Conservation (phyloP, 2,329 filamentous ascomycete genomes). For the Alternaria angustiovoidea region DNA sequence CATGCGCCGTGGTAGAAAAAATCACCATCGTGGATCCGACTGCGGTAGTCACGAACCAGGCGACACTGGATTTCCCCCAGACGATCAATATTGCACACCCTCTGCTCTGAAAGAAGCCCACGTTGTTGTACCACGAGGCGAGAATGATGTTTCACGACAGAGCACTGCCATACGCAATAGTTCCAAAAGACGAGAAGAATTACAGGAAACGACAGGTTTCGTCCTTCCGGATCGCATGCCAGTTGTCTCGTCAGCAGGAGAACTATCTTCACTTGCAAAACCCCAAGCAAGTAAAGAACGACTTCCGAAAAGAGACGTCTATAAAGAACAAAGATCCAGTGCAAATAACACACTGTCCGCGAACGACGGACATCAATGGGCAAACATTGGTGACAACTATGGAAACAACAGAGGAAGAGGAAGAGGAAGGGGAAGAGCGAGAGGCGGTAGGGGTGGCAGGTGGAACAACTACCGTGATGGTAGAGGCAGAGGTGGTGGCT, state of each 20-base stretch:
- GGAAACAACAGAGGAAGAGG: neutral
- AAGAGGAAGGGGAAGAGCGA: neutral
- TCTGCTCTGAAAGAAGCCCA: neutral
- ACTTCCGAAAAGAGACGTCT: neutral
- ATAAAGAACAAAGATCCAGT: neutral
- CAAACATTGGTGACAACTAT: neutral
- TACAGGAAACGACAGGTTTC: neutral
- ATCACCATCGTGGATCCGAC: neutral
- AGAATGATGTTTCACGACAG: neutral
- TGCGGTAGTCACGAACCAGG: neutral
- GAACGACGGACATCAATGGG: conserved; percentile 10
- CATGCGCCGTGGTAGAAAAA: neutral
- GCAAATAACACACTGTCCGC: neutral
- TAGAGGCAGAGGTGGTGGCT: conserved; percentile 1
- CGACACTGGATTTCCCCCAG: neutral
- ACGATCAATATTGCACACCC: neutral
- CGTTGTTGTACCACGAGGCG: neutral
- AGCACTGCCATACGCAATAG: neutral
- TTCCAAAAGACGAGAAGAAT: neutral
- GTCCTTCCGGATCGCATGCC: neutral
- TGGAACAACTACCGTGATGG: neutral
- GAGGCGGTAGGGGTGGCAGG: neutral
- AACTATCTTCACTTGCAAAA: neutral
- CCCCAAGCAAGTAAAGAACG: neutral
- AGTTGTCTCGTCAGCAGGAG: neutral